These are phyloP conservation scores for Mortierella polycephala DNA, from an alignment of 371 early-diverging fungal genomes.

Conservation along the genomic window DNA sequence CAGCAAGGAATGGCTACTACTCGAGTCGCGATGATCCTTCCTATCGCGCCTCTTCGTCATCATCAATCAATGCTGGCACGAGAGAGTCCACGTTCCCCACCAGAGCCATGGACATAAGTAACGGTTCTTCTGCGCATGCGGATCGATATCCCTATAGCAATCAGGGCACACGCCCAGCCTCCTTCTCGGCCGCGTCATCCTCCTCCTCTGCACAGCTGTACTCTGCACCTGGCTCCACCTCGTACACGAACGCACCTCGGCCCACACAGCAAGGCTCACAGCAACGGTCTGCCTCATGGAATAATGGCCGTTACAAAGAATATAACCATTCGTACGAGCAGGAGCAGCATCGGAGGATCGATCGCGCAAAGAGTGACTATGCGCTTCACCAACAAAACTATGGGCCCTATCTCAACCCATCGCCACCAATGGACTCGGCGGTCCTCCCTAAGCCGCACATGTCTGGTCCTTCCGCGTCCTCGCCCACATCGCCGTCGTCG, in stretches of 20 bases:
- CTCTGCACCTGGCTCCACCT: slow-evolving; percentile 13
- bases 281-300: slow-evolving; percentile 45
- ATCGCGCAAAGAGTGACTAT: slow-evolving; percentile 36
- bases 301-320: slow-evolving; percentile 30
- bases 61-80: too few species aligned
- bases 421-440: slow-evolving; percentile 25
- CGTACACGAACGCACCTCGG: slow-evolving; percentile 16
- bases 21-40: background rate
- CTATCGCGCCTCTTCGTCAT: background rate
- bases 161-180: slow-evolving; percentile 22
- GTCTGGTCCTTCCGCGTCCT: background rate
- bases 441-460: slow-evolving; percentile 7
- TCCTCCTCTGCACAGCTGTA: slow-evolving; percentile 15
- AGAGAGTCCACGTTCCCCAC: too few species aligned
- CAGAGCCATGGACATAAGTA: slow-evolving; percentile 4
- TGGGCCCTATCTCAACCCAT: slow-evolving; percentile 29
- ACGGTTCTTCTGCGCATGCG: slow-evolving; percentile 8
- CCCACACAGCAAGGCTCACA: slow-evolving; percentile 16
- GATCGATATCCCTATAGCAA: slow-evolving; percentile 18
- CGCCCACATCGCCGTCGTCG: slow-evolving; percentile 20
- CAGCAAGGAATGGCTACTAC: slow-evolving; percentile 1
- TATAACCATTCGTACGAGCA: slow-evolving; percentile 31
- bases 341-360: slow-evolving; percentile 14
- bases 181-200: slow-evolving; percentile 28
- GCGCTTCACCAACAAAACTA: slow-evolving; percentile 54